Conservation (phyloP, 108 stramenopile species). For the Schizochytrium sp. region DNA sequence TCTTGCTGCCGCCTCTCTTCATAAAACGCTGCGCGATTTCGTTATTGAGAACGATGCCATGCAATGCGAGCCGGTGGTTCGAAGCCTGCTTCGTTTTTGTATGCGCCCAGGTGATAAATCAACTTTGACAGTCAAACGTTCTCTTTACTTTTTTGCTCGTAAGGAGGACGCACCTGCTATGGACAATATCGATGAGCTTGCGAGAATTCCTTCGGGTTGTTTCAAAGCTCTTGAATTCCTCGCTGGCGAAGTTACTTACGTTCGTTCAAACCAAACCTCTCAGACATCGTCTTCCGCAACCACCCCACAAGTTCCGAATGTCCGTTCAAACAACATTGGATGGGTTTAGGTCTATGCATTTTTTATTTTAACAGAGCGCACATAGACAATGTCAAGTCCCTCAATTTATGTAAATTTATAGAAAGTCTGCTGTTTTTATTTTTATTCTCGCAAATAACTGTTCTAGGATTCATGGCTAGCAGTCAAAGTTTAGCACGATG, state of each 20-base stretch:
- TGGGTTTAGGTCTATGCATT: too few relatives aligned
- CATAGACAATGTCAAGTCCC: too few relatives aligned
- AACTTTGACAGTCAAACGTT: neutral
- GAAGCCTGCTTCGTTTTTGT: neutral
- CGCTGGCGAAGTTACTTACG: neutral
- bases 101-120: neutral
- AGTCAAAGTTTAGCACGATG: neutral
- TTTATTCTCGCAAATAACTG: too few relatives aligned
- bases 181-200: neutral
- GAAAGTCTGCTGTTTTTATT: too few relatives aligned
- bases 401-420: too few relatives aligned
- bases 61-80: neutral
- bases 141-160: conserved; percentile 12
- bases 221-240: conserved; percentile 22
- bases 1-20: neutral
- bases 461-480: too few relatives aligned
- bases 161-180: neutral
- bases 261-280: neutral
- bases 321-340: too few relatives aligned
- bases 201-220: neutral
- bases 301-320: too few relatives aligned
- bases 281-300: too few relatives aligned
- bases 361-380: too few relatives aligned
- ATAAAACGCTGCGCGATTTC: neutral
- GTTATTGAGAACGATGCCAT: conserved; percentile 15